A percentile compares a stretch with the other conserved stretches of the same genome.
Evolutionary conservation across 139 green algal species (phyloP).

Genomic region (Tetratostichococcus sp.): DNA sequence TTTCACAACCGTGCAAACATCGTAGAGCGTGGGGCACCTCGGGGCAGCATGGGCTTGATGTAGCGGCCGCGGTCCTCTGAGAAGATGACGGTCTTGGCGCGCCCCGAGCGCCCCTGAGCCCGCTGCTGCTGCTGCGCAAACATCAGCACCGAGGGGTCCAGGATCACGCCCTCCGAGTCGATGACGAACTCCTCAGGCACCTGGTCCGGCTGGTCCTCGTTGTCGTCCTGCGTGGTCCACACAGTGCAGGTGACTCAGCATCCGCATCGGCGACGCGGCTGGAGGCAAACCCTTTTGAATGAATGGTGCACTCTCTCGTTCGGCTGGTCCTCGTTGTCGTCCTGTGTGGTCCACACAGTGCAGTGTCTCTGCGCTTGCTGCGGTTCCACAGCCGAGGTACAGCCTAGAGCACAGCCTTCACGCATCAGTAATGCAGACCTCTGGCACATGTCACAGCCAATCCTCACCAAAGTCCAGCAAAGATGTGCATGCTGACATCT

Average conservation of each 20-base stretch:
- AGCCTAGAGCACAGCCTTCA: too few species aligned
- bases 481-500: too few species aligned
- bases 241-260: background rate
- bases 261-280: too few species aligned
- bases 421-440: too few species aligned
- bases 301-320: too few species aligned
- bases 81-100: slow-evolving; percentile 98
- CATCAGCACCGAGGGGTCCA: slow-evolving; percentile 85
- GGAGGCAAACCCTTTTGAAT: too few species aligned
- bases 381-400: too few species aligned
- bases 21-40: slow-evolving; percentile 51
- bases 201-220: slow-evolving; percentile 59
- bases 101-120: slow-evolving; percentile 78
- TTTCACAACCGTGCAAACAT: too few species aligned
- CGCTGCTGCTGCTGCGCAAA: slow-evolving; percentile 92
- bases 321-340: slow-evolving; percentile 26
- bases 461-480: too few species aligned
- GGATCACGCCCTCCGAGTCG: slow-evolving; percentile 90
- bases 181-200: slow-evolving; percentile 99
- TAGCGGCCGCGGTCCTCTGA: slow-evolving; percentile 83
- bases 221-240: background rate
- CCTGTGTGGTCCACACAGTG: background rate
- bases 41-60: slow-evolving; percentile 99
- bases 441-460: too few species aligned
- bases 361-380: too few species aligned